Evolutionary conservation across 1,139 yeast genomes (phyloP).

Genomic region (Nadsonia commutata): DNA sequence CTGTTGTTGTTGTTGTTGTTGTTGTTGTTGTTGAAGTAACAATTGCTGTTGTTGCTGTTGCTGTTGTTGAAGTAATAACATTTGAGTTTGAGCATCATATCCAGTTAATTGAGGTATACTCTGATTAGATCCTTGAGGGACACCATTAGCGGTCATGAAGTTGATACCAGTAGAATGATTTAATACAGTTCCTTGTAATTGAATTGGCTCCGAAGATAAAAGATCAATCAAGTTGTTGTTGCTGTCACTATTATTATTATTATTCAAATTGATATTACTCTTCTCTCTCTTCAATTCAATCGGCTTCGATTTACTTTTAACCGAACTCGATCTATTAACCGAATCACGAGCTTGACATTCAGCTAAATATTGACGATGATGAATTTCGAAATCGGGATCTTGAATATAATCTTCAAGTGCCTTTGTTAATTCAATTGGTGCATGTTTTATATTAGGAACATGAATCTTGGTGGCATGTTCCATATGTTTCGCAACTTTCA

Average conservation of each 20-base stretch:
- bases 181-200: not conserved
- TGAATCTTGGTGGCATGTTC: slow-evolving; percentile 78
- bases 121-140: too few relatives aligned
- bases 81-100: not conserved
- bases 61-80: not conserved
- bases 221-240: not conserved
- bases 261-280: too few relatives aligned
- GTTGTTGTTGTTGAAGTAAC: slow-evolving; percentile 7
- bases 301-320: too few relatives aligned
- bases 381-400: slow-evolving; percentile 72
- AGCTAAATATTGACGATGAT: slow-evolving; percentile 61
- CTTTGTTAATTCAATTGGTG: slow-evolving; percentile 83
- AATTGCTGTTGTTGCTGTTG: slow-evolving; percentile 7
- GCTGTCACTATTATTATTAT: not conserved
- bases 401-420: slow-evolving; percentile 78
- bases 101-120: not conserved
- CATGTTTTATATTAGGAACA: slow-evolving; percentile 93
- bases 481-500: slow-evolving; percentile 77
- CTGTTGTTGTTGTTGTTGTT: slow-evolving; percentile 7
- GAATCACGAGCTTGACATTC: slow-evolving; percentile 33
- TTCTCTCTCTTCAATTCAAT: too few relatives aligned
- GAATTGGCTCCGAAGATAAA: not conserved
- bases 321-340: not conserved
- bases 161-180: too few relatives aligned
- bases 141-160: too few relatives aligned